Percentiles rank a stretch among this genome's conserved stretches.
Evolutionary conservation across 2,329 filamentous ascomycete species (phyloP).

Genomic region (Cercospora sp.): DNA sequence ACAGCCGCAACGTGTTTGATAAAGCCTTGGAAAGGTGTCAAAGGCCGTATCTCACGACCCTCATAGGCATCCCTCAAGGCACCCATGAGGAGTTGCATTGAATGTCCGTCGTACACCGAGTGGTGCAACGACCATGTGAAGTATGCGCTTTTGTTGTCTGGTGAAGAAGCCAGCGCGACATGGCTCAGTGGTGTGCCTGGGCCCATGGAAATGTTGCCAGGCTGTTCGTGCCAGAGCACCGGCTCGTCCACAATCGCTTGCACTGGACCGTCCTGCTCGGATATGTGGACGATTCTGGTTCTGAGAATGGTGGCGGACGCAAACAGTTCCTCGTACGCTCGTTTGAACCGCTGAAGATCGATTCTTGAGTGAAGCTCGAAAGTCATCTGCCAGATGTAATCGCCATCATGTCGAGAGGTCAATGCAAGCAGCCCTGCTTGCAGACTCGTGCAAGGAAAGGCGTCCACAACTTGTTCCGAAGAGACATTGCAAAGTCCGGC

Average conservation of each 20-base stretch:
- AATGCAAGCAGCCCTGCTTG: conserved; percentile 12
- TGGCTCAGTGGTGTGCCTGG: conserved; percentile 7
- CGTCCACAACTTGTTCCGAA: conserved; percentile 33
- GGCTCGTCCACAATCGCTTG: conserved; percentile 6
- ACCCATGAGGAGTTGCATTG: neutral
- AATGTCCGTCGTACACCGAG: conserved; percentile 9
- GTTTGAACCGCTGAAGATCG: conserved; percentile 31
- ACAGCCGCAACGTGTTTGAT: neutral
- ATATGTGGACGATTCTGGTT: conserved; percentile 5
- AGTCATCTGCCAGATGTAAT: conserved; percentile 8
- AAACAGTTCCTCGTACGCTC: neutral
- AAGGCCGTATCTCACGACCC: neutral
- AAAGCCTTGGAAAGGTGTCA: conserved; percentile 13
- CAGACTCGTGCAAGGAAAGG: conserved; percentile 7
- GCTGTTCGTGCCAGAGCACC: neutral
- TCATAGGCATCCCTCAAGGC: conserved; percentile 6
- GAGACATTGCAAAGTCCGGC: conserved; percentile 3
- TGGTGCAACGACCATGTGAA: conserved; percentile 8
- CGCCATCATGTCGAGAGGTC: conserved; percentile 1
- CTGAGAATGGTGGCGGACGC: neutral
- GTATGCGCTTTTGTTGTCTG: neutral
- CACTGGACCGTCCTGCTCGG: neutral
- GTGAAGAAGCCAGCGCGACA: neutral
- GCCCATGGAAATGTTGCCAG: neutral
- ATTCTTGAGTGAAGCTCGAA: conserved; percentile 27